phyloP scores from a whole-genome alignment of 305 asterid species.

The Coffea humblotiana region DNA sequence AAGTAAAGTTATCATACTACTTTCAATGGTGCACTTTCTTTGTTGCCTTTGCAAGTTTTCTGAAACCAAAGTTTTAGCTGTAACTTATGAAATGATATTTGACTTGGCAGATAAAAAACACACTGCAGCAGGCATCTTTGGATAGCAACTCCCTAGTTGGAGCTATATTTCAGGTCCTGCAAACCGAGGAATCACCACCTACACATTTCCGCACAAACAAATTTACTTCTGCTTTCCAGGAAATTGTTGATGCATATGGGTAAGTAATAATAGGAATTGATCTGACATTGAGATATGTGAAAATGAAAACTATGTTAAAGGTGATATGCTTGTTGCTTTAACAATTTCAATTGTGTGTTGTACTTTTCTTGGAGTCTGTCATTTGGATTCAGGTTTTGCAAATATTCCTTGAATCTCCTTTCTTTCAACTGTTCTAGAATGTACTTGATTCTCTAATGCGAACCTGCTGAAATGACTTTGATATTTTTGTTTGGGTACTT shows the following conservation, averaged over 20 bases:
- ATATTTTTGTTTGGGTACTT: too few relatives aligned
- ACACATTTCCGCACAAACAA: constrained; percentile 92
- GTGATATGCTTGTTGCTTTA: neutral
- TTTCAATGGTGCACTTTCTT: neutral
- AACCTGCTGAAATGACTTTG: too few relatives aligned
- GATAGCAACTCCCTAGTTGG: constrained; percentile 95
- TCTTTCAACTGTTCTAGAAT: neutral
- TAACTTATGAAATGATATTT: constrained; percentile 10
- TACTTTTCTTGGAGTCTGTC: neutral
- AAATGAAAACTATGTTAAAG: neutral
- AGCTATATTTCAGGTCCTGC: constrained; percentile 87
- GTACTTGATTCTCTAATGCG: neutral
- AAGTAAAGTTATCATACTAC: constrained; percentile 42
- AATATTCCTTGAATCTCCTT: neutral
- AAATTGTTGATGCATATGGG: constrained; percentile 99
- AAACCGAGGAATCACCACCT: constrained; percentile 90
- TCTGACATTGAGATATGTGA: neutral
- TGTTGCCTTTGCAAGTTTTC: neutral
- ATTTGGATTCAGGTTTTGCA: neutral
- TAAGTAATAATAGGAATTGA: constrained; percentile 38
- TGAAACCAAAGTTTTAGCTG: constrained; percentile 2
- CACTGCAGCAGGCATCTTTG: constrained; percentile 65
- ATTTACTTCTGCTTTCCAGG: constrained; percentile 86
- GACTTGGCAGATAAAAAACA: constrained; percentile 74
- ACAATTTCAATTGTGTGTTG: neutral